A percentile compares a stretch with the other conserved stretches of the same genome.
Evolutionary conservation across 2,329 filamentous ascomycete species (phyloP).

Genomic region (Colletotrichum simmondsii): DNA sequence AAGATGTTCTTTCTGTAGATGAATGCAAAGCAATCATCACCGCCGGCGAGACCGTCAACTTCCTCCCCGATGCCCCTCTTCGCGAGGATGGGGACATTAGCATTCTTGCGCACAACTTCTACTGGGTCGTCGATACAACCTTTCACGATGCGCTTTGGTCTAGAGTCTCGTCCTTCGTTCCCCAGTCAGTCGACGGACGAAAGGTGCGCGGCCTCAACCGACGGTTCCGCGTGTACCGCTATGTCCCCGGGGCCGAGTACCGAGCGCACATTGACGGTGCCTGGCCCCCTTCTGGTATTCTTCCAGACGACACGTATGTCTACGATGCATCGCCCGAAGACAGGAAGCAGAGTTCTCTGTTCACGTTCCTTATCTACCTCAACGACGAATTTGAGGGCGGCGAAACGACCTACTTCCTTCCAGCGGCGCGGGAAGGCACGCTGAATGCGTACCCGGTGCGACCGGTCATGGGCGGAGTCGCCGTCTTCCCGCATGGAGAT

Average conservation of each 20-base stretch:
- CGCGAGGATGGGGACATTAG: constrained; percentile 73
- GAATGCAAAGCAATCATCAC: constrained; percentile 76
- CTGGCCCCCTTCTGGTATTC: constrained; percentile 77
- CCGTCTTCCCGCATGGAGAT: constrained; percentile 78
- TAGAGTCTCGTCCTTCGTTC: constrained; percentile 68
- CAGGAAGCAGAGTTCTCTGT: constrained; percentile 73
- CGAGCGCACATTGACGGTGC: constrained; percentile 77
- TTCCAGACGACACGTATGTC: constrained; percentile 67
- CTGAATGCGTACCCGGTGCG: constrained; percentile 77
- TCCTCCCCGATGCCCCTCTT: constrained; percentile 75
- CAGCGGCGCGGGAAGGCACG: constrained; percentile 70
- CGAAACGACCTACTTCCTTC: constrained; percentile 78
- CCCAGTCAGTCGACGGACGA: constrained; percentile 64
- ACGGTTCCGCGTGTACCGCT: constrained; percentile 77
- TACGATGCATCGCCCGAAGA: constrained; percentile 72
- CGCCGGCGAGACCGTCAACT: constrained; percentile 72
- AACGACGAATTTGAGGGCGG: constrained; percentile 79
- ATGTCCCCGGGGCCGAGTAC: constrained; percentile 79
- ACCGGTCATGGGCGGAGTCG: constrained; percentile 75
- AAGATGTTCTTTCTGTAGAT: constrained; percentile 66
- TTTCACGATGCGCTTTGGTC: constrained; percentile 74
- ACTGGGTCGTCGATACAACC: constrained; percentile 74
- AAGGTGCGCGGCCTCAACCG: constrained; percentile 73
- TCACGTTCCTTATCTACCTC: constrained; percentile 76
- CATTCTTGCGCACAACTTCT: constrained; percentile 78